A percentile compares a stretch with the other conserved stretches of the same genome.
Evolutionary conservation across 1,284 basidiomycete genomes (phyloP).

Genomic region (Ceratorhiza oryzae-sativae): DNA sequence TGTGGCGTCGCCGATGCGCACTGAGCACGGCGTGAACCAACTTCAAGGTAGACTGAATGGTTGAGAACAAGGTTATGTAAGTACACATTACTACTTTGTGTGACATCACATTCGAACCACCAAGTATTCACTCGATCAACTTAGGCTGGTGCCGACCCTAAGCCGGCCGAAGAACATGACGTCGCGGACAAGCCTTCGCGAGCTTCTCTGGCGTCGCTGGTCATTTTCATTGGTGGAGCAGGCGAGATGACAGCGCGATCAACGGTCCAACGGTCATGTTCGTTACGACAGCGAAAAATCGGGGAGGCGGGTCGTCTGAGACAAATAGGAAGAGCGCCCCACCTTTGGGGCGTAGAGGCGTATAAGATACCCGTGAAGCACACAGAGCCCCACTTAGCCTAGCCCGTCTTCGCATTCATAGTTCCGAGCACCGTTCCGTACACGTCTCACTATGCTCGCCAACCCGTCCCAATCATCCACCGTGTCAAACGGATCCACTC

Average conservation of each 20-base stretch:
- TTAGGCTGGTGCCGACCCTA: neutral
- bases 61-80: neutral
- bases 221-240: slow-evolving; percentile 1
- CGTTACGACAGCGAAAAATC: slow-evolving; percentile 7
- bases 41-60: neutral
- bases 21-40: neutral
- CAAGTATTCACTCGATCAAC: neutral
- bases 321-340: slow-evolving; percentile 12
- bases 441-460: slow-evolving; percentile 8
- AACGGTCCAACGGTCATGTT: neutral
- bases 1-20: neutral
- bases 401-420: neutral
- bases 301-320: neutral
- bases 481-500: neutral
- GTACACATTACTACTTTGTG: neutral
- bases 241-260: neutral
- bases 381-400: neutral
- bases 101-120: neutral
- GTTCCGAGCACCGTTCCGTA: neutral
- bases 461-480: slow-evolving; percentile 22
- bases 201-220: neutral
- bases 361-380: neutral
- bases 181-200: neutral
- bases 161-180: neutral
- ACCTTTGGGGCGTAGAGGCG: neutral